These are phyloP conservation scores for Moesziomyces parantarcticus DNA, from an alignment of 1,284 basidiomycete species.

Conservation along the genomic window DNA sequence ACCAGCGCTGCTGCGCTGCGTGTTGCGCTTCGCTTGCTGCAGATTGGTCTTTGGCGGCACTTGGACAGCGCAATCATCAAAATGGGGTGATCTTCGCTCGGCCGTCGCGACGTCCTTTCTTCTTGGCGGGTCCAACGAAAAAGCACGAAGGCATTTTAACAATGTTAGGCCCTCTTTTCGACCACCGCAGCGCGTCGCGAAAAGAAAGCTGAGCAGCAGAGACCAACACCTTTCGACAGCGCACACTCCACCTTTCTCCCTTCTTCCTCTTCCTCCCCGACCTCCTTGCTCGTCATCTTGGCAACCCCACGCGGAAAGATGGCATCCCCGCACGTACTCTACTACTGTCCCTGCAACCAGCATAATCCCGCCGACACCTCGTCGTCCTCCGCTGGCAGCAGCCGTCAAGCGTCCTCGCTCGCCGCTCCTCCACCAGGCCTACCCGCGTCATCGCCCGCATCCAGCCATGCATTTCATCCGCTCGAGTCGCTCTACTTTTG, in stretches of 20 bases:
- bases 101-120: no score
- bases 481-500: slow-evolving; percentile 92
- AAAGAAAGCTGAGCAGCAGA: neutral
- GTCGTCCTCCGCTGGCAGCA: slow-evolving; percentile 4
- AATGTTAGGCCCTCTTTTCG: no score
- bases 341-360: slow-evolving; percentile 43
- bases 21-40: no score
- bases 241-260: slow-evolving; percentile 3
- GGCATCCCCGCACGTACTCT: slow-evolving; percentile 37
- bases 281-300: neutral
- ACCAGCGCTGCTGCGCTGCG: no score
- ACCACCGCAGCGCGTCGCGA: slow-evolving; percentile 3
- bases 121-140: no score
- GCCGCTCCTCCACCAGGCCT: slow-evolving; percentile 28
- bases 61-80: no score
- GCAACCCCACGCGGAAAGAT: slow-evolving; percentile 3
- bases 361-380: slow-evolving; percentile 9
- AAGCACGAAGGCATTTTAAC: no score
- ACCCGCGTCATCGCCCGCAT: slow-evolving; percentile 40
- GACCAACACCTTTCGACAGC: slow-evolving; percentile 27
- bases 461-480: slow-evolving; percentile 71
- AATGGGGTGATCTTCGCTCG: no score
- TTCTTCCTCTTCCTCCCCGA: neutral
- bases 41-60: no score
- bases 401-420: slow-evolving; percentile 4